Percentiles rank a stretch among this genome's conserved stretches.
These are phyloP conservation scores for Ogataea salicorniae DNA, from an alignment of 805 yeast genomes.

Conservation along the genomic window DNA sequence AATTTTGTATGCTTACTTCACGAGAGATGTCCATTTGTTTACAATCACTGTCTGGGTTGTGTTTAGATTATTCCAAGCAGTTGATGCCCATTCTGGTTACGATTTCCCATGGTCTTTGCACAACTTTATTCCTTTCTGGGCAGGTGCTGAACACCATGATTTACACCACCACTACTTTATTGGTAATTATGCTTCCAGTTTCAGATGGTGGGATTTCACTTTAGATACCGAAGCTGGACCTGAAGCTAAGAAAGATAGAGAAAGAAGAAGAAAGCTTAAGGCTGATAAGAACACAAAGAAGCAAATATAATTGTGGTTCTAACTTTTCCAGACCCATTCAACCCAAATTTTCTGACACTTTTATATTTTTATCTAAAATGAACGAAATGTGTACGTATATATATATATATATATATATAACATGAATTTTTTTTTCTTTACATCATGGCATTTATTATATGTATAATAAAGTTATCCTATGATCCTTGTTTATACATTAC, in stretches of 20 bases:
- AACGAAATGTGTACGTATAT: background rate
- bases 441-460: too few relatives aligned
- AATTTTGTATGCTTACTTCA: conserved; percentile 44
- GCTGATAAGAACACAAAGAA: conserved; percentile 33
- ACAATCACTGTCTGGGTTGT: conserved; percentile 50
- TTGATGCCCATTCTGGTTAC: conserved; percentile 57
- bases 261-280: conserved; percentile 34
- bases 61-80: conserved; percentile 52
- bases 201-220: conserved; percentile 53
- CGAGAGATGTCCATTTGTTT: conserved; percentile 45
- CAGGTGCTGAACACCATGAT: conserved; percentile 62
- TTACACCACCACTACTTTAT: conserved; percentile 56
- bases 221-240: conserved; percentile 56
- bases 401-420: background rate
- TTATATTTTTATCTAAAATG: background rate
- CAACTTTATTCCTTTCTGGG: conserved; percentile 56
- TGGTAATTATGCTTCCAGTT: conserved; percentile 53
- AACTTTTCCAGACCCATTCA: background rate
- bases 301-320: background rate
- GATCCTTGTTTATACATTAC: too few relatives aligned
- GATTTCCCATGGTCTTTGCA: conserved; percentile 60
- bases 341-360: background rate
- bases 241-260: conserved; percentile 44
- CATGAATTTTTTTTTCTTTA: too few relatives aligned
- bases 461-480: too few relatives aligned